phyloP scores from a whole-genome alignment of 257 asterid species.

The Craterostigma plantagineum region DNA sequence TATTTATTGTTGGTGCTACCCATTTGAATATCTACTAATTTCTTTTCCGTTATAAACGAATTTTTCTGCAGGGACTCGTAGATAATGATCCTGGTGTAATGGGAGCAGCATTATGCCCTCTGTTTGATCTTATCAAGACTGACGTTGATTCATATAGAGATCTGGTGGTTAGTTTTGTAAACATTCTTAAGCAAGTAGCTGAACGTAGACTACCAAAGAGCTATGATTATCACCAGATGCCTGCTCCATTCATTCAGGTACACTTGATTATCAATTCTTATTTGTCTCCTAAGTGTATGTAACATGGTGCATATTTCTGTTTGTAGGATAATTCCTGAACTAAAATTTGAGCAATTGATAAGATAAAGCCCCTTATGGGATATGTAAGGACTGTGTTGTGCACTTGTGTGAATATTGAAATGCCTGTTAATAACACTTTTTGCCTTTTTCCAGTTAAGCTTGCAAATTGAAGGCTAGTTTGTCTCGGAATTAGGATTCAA shows the following conservation, averaged over 20 bases:
- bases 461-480: too few species aligned
- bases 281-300: neutral
- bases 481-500: neutral
- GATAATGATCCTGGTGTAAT: constrained; percentile 98
- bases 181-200: constrained; percentile 92
- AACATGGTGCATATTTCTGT: too few species aligned
- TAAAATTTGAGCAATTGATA: too few species aligned
- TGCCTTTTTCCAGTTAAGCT: too few species aligned
- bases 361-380: too few species aligned
- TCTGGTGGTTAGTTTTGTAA: constrained; percentile 72
- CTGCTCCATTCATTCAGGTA: constrained; percentile 97
- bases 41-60: constrained; percentile 7
- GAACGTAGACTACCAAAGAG: constrained; percentile 88
- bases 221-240: constrained; percentile 96
- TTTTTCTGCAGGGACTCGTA: constrained; percentile 59
- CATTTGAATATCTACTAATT: too few species aligned
- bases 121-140: constrained; percentile 56
- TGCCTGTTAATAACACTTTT: too few species aligned
- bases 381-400: too few species aligned
- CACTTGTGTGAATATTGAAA: too few species aligned
- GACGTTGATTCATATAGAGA: constrained; percentile 76
- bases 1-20: too few species aligned
- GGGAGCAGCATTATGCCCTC: constrained; percentile 97
- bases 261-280: neutral
- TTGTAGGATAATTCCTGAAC: too few species aligned